Conservation (phyloP, 2,329 filamentous ascomycete genomes). For the Fusarium avenaceum region DNA sequence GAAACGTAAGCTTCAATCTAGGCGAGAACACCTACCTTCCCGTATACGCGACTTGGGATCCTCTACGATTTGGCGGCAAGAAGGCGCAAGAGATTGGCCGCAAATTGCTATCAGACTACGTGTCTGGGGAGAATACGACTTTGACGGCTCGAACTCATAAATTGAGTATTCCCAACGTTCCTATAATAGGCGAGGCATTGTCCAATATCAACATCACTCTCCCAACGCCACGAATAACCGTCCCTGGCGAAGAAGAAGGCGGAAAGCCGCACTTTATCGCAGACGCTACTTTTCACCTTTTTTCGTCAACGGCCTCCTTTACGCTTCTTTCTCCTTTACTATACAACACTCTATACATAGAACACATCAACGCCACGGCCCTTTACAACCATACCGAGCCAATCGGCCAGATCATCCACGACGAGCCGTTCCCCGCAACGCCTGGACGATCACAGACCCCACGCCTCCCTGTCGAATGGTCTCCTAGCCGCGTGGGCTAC, state of each 20-base stretch:
- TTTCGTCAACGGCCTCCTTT: slow-evolving; percentile 89
- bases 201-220: slow-evolving; percentile 79
- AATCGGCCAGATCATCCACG: slow-evolving; percentile 82
- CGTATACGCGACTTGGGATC: slow-evolving; percentile 81
- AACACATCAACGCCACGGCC: slow-evolving; percentile 85
- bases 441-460: slow-evolving; percentile 82
- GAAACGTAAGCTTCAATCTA: slow-evolving; percentile 71
- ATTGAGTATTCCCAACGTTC: slow-evolving; percentile 79
- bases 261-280: slow-evolving; percentile 77
- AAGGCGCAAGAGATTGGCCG: slow-evolving; percentile 73
- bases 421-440: slow-evolving; percentile 79
- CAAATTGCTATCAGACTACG: slow-evolving; percentile 84
- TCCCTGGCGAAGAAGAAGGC: slow-evolving; percentile 63
- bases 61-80: slow-evolving; percentile 71
- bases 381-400: slow-evolving; percentile 85
- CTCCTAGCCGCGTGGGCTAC: slow-evolving; percentile 81
- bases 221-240: slow-evolving; percentile 74
- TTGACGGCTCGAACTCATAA: slow-evolving; percentile 80
- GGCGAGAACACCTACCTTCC: slow-evolving; percentile 80
- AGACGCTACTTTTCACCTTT: slow-evolving; percentile 86
- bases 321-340: slow-evolving; percentile 82
- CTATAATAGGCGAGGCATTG: slow-evolving; percentile 78
- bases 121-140: slow-evolving; percentile 89
- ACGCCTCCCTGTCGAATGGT: slow-evolving; percentile 85
- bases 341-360: slow-evolving; percentile 80